Percentiles rank a stretch among this genome's conserved stretches.
These are phyloP conservation scores for Psilocybe subaeruginosa DNA, from an alignment of 768 basidiomycete species.

Conservation along the genomic window DNA sequence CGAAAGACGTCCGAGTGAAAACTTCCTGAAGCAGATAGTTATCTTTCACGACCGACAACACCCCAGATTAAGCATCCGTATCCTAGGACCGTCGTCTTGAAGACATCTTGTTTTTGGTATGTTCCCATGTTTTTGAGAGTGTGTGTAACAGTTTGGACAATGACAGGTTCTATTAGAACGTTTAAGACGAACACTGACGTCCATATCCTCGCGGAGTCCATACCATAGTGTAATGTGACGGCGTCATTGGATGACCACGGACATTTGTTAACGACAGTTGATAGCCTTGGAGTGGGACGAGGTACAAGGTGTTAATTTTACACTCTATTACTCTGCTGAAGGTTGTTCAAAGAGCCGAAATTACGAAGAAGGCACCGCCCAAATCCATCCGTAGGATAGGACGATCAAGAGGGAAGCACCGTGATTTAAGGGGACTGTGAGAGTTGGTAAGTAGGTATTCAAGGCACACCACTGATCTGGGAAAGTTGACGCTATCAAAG, in stretches of 20 bases:
- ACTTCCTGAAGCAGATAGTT: constrained; percentile 14
- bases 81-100: constrained; percentile 12
- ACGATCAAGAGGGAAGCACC: constrained; percentile 22
- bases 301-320: neutral
- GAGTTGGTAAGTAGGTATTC: constrained; percentile 23
- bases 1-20: constrained; percentile 11
- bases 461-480: constrained; percentile 23
- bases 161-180: constrained; percentile 12
- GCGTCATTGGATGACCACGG: constrained; percentile 12
- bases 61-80: constrained; percentile 2
- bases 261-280: neutral
- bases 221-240: neutral
- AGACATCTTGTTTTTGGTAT: constrained; percentile 12
- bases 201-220: constrained; percentile 2
- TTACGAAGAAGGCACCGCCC: constrained; percentile 18
- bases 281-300: neutral
- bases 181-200: constrained; percentile 4
- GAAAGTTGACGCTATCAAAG: constrained; percentile 17
- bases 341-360: constrained; percentile 10
- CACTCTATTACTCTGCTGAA: constrained; percentile 1
- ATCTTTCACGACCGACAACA: constrained; percentile 14
- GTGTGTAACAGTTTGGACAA: constrained; percentile 2
- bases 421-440: constrained; percentile 20
- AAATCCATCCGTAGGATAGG: constrained; percentile 13
- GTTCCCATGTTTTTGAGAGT: constrained; percentile 16